Percentiles rank a stretch among this genome's conserved stretches.
Conservation (phyloP, 2,329 filamentous ascomycete genomes). For the Lachnellula subtilissima region DNA sequence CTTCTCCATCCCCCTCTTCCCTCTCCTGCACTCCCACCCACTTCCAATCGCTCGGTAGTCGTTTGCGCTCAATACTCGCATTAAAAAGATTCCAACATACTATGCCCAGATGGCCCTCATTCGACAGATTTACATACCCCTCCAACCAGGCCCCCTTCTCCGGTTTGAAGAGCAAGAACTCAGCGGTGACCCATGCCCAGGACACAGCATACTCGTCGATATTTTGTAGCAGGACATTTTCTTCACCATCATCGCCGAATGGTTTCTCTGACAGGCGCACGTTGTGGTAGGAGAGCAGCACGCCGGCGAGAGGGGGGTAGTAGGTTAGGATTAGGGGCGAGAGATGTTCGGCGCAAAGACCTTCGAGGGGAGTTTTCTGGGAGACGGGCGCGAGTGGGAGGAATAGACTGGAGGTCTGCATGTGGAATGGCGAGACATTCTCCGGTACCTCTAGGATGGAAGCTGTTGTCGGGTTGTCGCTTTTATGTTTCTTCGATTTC, state of each 20-base stretch:
- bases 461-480: slow-evolving; percentile 33
- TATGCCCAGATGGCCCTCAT: slow-evolving; percentile 81
- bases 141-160: slow-evolving; percentile 68
- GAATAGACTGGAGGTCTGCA: slow-evolving; percentile 76
- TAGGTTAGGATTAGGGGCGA: slow-evolving; percentile 72
- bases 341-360: slow-evolving; percentile 68
- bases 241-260: slow-evolving; percentile 45
- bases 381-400: slow-evolving; percentile 68
- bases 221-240: slow-evolving; percentile 43
- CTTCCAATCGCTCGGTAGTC: slow-evolving; percentile 73
- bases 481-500: slow-evolving; percentile 42
- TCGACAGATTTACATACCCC: slow-evolving; percentile 79
- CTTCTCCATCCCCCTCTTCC: slow-evolving; percentile 32
- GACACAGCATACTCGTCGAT: slow-evolving; percentile 81
- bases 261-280: slow-evolving; percentile 59
- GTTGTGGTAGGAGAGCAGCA: slow-evolving; percentile 71
- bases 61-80: slow-evolving; percentile 72
- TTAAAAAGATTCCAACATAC: slow-evolving; percentile 92
- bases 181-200: slow-evolving; percentile 83
- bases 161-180: slow-evolving; percentile 79
- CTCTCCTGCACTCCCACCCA: slow-evolving; percentile 57
- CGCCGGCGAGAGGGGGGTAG: slow-evolving; percentile 65
- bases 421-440: slow-evolving; percentile 64
- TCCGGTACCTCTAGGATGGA: slow-evolving; percentile 11
- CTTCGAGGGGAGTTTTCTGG: slow-evolving; percentile 65